Base-by-base conservation (phyloP, 805 yeast genomes). In the Metschnikowia lachancei region DNA sequence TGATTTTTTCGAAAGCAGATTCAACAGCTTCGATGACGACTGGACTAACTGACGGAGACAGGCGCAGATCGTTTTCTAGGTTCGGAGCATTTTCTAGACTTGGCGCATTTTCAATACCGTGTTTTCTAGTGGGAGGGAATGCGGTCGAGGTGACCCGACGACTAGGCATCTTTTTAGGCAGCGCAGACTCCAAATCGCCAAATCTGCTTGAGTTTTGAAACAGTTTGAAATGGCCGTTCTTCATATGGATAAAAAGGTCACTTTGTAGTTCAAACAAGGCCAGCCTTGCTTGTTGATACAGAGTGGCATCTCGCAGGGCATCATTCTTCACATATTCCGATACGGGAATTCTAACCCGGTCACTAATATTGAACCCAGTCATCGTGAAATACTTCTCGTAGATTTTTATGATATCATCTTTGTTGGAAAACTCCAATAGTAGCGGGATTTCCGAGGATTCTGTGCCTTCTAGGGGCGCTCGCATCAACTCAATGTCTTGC, bases 381-480 rank as follows among this genome's bases (percentile, higher is more conserved):
- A 59, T 57, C 4, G 55, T 45, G 46, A 79, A 78, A 50, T 69
- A 81, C 9, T 62, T 64, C 5, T 66, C 45, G 53, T 72, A 80
- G 3, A 85, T 77, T 13, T 65, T 71, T 7, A 65, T 60, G 9
- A 85, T 74, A 46, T 84, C 90, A 6, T 76, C 79, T 3, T 70
- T 63, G 40, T 76, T 80, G 0, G 78, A 63, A 41, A 75, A 65
- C 46, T 74, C 79, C 12, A 69, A 55, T 1, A 70, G 66, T 4
- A 73, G 49, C 1, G 70, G 57, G 49, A 76, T 59, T 32, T 54
- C 63, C 40, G 62, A 44, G 4, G 59, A 45, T 19, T 58, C 46
- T 18, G 58, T 35, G 47, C 77, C 85, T 51, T 82, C 87, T 14
- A 90, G 62, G 0, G 97, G 96, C 40, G 85, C 85, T 55, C 81